Percentiles rank a stretch among this genome's conserved stretches.
Conservation (phyloP, 805 yeast species). For the Monosporozyma siamensis region DNA sequence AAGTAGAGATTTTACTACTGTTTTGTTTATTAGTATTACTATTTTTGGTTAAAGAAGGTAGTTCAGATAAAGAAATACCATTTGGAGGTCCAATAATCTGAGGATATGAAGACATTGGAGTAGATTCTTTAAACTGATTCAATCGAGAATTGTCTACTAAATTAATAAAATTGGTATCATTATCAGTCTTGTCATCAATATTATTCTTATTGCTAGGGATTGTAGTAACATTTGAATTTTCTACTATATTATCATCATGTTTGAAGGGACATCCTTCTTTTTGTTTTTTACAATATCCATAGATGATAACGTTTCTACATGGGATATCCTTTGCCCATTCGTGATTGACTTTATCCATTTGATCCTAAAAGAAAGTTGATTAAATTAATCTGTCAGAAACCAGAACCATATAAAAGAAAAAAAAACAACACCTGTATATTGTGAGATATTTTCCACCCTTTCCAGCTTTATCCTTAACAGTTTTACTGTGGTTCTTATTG, state of each 20-base stretch:
- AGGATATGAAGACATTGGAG: neutral
- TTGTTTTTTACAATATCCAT: conserved; percentile 82
- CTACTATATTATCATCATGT: conserved; percentile 38
- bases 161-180: neutral
- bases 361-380: neutral
- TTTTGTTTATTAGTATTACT: neutral
- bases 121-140: neutral
- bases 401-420: neutral
- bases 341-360: conserved; percentile 27
- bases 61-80: conserved; percentile 1
- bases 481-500: too few relatives aligned
- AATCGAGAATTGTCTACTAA: neutral
- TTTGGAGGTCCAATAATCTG: conserved; percentile 1
- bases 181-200: neutral
- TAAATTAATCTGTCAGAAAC: neutral
- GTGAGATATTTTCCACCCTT: too few relatives aligned
- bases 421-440: too few relatives aligned
- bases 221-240: conserved; percentile 1
- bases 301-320: conserved; percentile 74
- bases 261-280: conserved; percentile 80
- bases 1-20: neutral
- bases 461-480: too few relatives aligned
- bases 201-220: neutral
- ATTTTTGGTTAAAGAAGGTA: conserved; percentile 1
- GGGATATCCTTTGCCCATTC: conserved; percentile 64